Evolutionary conservation across 2,329 filamentous ascomycete species (phyloP).

Genomic region (Colletotrichum scovillei): DNA sequence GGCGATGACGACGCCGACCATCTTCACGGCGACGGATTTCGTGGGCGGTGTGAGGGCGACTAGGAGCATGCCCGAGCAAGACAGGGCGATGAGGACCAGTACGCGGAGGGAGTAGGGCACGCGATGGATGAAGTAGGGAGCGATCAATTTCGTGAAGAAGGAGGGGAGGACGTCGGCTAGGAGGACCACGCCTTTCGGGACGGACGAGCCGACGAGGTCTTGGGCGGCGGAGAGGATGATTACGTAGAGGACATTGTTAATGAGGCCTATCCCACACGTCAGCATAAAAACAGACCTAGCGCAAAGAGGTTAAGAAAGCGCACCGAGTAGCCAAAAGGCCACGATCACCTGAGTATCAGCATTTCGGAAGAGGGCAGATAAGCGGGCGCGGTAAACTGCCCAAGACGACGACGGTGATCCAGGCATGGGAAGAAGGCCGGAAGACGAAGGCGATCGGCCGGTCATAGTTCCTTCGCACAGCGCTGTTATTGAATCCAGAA

Average conservation of each 20-base stretch:
- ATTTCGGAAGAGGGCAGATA: slow-evolving; percentile 72
- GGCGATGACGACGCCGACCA: slow-evolving; percentile 85
- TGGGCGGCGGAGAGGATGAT: slow-evolving; percentile 95
- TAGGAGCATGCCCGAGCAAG: slow-evolving; percentile 87
- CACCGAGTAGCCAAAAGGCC: slow-evolving; percentile 96
- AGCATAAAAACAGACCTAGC: background rate
- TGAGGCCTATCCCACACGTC: slow-evolving; percentile 69
- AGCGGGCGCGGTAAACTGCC: slow-evolving; percentile 76
- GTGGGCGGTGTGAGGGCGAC: slow-evolving; percentile 81
- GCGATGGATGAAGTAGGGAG: slow-evolving; percentile 92
- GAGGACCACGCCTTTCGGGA: slow-evolving; percentile 93
- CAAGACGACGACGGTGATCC: slow-evolving; percentile 74
- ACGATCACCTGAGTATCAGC: slow-evolving; percentile 77
- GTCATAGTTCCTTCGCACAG: slow-evolving; percentile 43
- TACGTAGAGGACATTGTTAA: slow-evolving; percentile 98
- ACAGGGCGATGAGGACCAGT: slow-evolving; percentile 78
- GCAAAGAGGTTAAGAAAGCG: background rate
- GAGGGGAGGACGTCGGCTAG: slow-evolving; percentile 93
- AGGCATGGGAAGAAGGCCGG: slow-evolving; percentile 65
- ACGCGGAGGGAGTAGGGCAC: slow-evolving; percentile 85
- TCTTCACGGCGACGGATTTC: slow-evolving; percentile 76
- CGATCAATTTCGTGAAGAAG: slow-evolving; percentile 87
- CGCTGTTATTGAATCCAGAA: background rate
- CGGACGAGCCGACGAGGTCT: slow-evolving; percentile 89
- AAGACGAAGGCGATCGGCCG: slow-evolving; percentile 53